Evolutionary conservation across 306 rosid species (phyloP), one percentile per base, ranked within the genome.

Genomic region (Alnus glutinosa): DNA sequence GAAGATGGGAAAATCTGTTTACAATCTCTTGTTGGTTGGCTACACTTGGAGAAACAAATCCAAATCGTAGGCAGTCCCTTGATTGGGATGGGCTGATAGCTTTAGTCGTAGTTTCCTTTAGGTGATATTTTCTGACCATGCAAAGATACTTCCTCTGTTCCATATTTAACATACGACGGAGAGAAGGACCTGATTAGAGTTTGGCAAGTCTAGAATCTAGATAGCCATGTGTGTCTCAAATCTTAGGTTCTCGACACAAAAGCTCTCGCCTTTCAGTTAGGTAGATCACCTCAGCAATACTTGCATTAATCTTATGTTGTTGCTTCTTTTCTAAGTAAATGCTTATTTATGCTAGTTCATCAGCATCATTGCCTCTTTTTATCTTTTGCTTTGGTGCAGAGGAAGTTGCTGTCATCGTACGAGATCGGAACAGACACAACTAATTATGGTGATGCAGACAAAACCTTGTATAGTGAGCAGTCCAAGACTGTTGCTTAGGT

Each of bases 361-460:
- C 4, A 18, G n/a, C 42, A 32, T 9, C 23, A 51, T 15, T 15
- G 44, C 30, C 62, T 63, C 23, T 36, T 32, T 61, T 54, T 50
- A n/a, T 64, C 55, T 42, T 54, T 18, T 77, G 30, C 15, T 34
- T 36, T 83, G 75, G 58, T 83, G 79, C 94, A 94, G 97, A 89
- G 87, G 82, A 89, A 46, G 85, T 75, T 90, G 82, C 97, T 94
- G 32, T 88, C 97, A 52, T 89, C 97, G 16, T 82, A 89, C 36
- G 93, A 88, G 72, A 80, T 74, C 47, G 92, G 87, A 44, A 71
- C 55, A 0, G 93, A 85, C 75, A 23, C 28, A 62, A 76, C 70
- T 70, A 81, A 54, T 76, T 79, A 66, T 49, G 49, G 81, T 63
- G 75, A 77, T 57, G 72, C 55, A 47, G 82, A 71, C 71, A 75